Evolutionary conservation across 2,329 filamentous ascomycete genomes (phyloP).

Genomic region (Clonostachys byssicola): DNA sequence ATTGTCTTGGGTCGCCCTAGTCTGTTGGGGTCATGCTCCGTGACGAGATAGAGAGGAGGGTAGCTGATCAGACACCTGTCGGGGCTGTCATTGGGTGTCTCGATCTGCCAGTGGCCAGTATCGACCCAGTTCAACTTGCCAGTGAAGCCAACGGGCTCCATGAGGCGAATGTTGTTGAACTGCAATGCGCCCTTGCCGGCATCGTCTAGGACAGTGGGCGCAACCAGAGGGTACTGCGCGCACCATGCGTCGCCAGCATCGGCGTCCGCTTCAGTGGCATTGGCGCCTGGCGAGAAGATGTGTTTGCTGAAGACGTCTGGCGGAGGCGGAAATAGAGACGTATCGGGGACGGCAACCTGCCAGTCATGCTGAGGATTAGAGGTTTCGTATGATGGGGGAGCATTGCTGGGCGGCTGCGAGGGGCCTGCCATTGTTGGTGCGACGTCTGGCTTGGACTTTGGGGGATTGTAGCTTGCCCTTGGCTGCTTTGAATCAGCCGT

Average conservation of each 20-base stretch:
- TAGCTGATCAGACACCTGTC: conserved; percentile 65
- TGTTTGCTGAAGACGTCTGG: conserved; percentile 62
- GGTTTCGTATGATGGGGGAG: conserved; percentile 6
- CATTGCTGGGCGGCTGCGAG: conserved; percentile 1
- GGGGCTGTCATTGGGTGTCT: conserved; percentile 33
- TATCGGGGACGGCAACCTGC: conserved; percentile 68
- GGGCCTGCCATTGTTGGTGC: neutral
- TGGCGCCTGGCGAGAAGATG: conserved; percentile 63
- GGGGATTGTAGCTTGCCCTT: too few relatives aligned
- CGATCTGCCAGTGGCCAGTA: conserved; percentile 48
- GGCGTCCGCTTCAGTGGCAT: conserved; percentile 62
- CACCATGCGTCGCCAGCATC: conserved; percentile 66
- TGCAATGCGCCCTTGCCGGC: conserved; percentile 41
- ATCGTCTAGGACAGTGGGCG: conserved; percentile 44
- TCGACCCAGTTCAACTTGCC: conserved; percentile 38
- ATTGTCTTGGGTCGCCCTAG: conserved; percentile 39
- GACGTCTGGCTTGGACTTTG: neutral
- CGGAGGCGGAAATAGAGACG: conserved; percentile 66
- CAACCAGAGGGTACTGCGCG: conserved; percentile 49
- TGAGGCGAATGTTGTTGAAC: conserved; percentile 47
- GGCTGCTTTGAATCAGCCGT: conserved; percentile 2
- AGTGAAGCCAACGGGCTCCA: conserved; percentile 42
- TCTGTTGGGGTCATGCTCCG: conserved; percentile 50
- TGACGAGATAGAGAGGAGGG: conserved; percentile 63
- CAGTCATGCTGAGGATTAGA: conserved; percentile 56